Conservation (phyloP, 345 rosid genomes). For the Anastatica hierochuntica region DNA sequence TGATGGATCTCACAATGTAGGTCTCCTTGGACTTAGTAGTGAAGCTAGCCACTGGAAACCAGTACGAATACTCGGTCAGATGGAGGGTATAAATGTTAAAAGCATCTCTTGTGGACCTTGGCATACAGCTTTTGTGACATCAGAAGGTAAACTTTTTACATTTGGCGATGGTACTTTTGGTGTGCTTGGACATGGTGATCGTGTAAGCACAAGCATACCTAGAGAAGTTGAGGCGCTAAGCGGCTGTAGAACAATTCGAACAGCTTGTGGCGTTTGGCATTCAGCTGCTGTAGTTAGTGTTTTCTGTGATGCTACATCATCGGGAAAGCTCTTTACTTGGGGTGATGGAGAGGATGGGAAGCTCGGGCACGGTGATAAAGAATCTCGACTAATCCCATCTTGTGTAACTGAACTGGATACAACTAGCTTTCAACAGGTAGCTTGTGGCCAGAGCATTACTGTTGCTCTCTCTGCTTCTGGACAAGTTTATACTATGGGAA, state of each 20-base stretch:
- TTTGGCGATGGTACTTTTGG: conserved; percentile 66
- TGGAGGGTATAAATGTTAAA: conserved; percentile 42
- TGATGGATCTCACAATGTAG: conserved; percentile 34
- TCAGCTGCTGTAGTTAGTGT: conserved; percentile 53
- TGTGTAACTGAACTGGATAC: conserved; percentile 35
- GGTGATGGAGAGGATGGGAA: conserved; percentile 55
- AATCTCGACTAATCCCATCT: conserved; percentile 39
- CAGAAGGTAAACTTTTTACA: conserved; percentile 47
- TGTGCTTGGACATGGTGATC: conserved; percentile 59
- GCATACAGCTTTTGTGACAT: conserved; percentile 52
- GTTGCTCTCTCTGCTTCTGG: conserved; percentile 41
- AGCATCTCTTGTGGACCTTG: conserved; percentile 57
- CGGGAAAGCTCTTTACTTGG: conserved; percentile 58
- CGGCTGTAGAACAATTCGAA: conserved; percentile 35
- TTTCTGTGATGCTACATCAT: conserved; percentile 20
- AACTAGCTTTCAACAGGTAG: conserved; percentile 45
- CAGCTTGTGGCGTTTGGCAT: conserved; percentile 65
- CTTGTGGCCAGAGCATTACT: conserved; percentile 54
- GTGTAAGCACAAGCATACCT: conserved; percentile 33
- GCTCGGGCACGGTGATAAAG: conserved; percentile 55
- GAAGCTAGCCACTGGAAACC: conserved; percentile 46
- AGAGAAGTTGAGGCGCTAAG: conserved; percentile 47
- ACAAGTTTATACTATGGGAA: conserved; percentile 48
- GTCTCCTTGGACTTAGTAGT: conserved; percentile 41
- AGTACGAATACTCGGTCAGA: conserved; percentile 37